Evolutionary conservation across 2,329 filamentous ascomycete species (phyloP), one percentile per base, ranked within the genome.

Genomic region (Phialophora expanda): DNA sequence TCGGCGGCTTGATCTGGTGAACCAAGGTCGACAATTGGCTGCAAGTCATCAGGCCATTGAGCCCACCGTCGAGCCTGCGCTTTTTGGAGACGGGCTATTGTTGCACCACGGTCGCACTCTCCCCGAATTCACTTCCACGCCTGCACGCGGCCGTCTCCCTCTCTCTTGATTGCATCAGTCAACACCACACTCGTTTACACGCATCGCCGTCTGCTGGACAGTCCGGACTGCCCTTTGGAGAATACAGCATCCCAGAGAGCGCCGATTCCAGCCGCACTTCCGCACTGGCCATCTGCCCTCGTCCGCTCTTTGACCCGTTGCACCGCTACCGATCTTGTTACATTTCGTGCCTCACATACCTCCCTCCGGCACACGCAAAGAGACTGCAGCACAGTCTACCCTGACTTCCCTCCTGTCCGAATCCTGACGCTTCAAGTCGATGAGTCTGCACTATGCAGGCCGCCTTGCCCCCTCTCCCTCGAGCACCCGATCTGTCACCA

Each of bases 401-500:
- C 7, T 12, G 14, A 8, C 28, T 17, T 30, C 28, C 17, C n/a
- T n/a, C 17, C 17, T 20, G 22, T 55, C 28, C 28, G 12, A 17
- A 30, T 12, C 24, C 20, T 55, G 56, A 28, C 44, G 62, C 41
- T 51, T 14, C 34, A 50, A 38, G 41, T 48, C 32, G 48, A 62
- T 61, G 62, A 53, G 32, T 56, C 28, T 44, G 38, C 59, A 60
- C 22, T 5, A 69, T 69, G 67, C 67, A 69, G 62, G 67, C 67
- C 46, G 53, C 67, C n/a, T 61, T 69, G 41, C 56, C 65, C 28
- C 65, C 67, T 20, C 63, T 61, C 46, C 41, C 51, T 50, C 59
- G 65, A 56, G 65, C 62, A 24, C 56, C 62, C 5, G 62, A 69
- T 24, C 41, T 93, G 78, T 93, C 92, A 76, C 91, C 92, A 76